These are phyloP conservation scores for Cyclostephanos tholiformis DNA, from an alignment of 108 stramenopile species.

Conservation along the genomic window DNA sequence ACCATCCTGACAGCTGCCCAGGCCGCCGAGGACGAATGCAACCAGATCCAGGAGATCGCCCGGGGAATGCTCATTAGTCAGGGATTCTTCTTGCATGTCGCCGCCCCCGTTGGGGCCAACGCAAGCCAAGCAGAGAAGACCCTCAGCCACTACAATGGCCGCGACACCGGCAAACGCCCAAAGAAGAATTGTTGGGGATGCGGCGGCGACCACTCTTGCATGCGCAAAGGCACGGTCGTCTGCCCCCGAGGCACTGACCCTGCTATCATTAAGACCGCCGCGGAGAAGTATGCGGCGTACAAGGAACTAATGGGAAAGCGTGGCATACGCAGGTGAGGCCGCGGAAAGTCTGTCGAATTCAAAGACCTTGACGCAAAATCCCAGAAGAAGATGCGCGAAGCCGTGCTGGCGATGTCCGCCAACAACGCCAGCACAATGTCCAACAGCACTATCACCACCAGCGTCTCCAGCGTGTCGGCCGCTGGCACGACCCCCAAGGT, in stretches of 20 bases:
- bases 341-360: too few relatives aligned
- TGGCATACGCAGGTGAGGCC: too few relatives aligned
- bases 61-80: not conserved
- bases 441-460: too few relatives aligned
- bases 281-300: too few relatives aligned
- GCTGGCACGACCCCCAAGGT: too few relatives aligned
- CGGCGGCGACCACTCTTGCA: not conserved
- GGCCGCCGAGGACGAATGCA: not conserved
- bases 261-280: not conserved
- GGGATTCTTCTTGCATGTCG: not conserved
- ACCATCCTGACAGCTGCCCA: not conserved
- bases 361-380: too few relatives aligned
- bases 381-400: too few relatives aligned
- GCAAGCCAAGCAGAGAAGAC: slow-evolving; percentile 6
- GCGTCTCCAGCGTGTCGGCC: not conserved
- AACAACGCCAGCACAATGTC: too few relatives aligned
- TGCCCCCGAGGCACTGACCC: not conserved
- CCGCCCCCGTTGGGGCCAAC: not conserved
- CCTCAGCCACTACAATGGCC: too few relatives aligned
- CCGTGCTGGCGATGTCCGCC: too few relatives aligned
- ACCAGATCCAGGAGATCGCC: not conserved
- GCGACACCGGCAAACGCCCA: too few relatives aligned
- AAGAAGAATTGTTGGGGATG: not conserved
- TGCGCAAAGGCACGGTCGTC: not conserved
- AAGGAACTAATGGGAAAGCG: too few relatives aligned